Conservation (phyloP, 805 yeast genomes). For the Limtongozyma cylindracea region DNA sequence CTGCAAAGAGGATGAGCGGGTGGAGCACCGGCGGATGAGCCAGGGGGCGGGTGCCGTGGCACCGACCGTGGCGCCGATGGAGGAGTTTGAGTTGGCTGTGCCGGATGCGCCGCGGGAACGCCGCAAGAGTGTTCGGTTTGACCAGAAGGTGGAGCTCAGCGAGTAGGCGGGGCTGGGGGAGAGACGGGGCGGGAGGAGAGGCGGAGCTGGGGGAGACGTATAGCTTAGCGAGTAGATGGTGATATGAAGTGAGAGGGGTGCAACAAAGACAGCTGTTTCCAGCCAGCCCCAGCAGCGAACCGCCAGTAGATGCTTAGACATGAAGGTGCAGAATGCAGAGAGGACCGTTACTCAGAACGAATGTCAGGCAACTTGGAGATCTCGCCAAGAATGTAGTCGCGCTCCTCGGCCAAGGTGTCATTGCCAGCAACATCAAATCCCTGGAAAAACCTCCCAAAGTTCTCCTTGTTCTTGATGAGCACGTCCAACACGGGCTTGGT, state of each 20-base stretch:
- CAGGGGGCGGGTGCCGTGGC: too few relatives aligned
- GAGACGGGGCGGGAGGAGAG: too few relatives aligned
- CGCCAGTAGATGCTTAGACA: conserved; percentile 28
- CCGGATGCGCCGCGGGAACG: conserved; percentile 17
- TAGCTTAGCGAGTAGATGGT: too few relatives aligned
- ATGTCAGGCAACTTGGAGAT: conserved; percentile 50
- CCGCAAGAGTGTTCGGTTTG: conserved; percentile 42
- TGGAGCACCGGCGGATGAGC: too few relatives aligned
- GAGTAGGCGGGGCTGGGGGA: too few relatives aligned
- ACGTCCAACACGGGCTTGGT: conserved; percentile 61
- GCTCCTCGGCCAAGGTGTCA: conserved; percentile 47
- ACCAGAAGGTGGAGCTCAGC: conserved; percentile 33
- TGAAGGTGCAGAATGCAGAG: conserved; percentile 5
- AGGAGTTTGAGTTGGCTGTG: conserved; percentile 15
- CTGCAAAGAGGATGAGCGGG: conserved; percentile 41
- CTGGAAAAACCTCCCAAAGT: conserved; percentile 42
- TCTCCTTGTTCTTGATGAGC: conserved; percentile 59
- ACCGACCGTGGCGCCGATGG: too few relatives aligned
- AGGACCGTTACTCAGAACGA: conserved; percentile 1
- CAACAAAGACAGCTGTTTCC: too few relatives aligned
- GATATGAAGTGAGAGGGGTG: too few relatives aligned
- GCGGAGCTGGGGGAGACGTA: too few relatives aligned
- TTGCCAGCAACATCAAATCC: conserved; percentile 45
- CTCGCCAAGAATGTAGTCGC: conserved; percentile 52
- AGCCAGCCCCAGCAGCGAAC: too few relatives aligned